phyloP scores from a whole-genome alignment of 257 asterid genomes.

The Henckelia pumila region DNA sequence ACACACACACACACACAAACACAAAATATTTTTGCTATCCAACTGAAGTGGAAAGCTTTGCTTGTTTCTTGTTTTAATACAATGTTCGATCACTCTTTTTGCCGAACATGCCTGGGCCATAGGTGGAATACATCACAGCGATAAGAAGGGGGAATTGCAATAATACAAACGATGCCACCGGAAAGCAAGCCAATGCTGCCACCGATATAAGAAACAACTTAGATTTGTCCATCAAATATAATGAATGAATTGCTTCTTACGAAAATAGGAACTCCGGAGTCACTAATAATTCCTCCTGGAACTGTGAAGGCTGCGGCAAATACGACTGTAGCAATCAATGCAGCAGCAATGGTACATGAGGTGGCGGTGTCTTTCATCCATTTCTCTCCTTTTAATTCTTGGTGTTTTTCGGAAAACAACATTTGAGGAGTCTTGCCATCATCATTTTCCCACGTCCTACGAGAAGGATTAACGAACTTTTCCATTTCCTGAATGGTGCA shows the following conservation, averaged over 20 bases:
- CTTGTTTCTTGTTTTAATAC: neutral
- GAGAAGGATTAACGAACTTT: neutral
- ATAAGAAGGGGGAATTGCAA: constrained; percentile 11
- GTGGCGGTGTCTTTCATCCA: constrained; percentile 24
- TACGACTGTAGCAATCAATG: constrained; percentile 14
- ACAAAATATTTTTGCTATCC: too few relatives aligned
- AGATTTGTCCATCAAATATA: neutral
- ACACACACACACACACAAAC: too few relatives aligned
- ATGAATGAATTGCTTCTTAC: neutral
- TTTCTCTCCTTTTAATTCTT: constrained; percentile 15
- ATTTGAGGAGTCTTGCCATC: constrained; percentile 1
- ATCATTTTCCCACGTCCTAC: neutral
- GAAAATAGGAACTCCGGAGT: constrained; percentile 5
- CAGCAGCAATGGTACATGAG: constrained; percentile 17
- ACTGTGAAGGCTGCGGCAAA: constrained; percentile 26
- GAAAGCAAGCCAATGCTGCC: neutral
- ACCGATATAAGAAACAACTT: too few relatives aligned
- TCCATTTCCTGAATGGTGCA: constrained; percentile 23
- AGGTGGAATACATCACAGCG: neutral
- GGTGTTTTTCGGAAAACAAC: constrained; percentile 14
- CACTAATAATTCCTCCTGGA: constrained; percentile 18
- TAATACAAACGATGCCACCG: neutral
- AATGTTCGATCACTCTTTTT: neutral
- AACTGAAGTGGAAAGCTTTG: too few relatives aligned
- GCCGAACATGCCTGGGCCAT: constrained; percentile 1